These are phyloP conservation scores for Delonix regia DNA, from an alignment of 306 rosid genomes.

Conservation along the genomic window DNA sequence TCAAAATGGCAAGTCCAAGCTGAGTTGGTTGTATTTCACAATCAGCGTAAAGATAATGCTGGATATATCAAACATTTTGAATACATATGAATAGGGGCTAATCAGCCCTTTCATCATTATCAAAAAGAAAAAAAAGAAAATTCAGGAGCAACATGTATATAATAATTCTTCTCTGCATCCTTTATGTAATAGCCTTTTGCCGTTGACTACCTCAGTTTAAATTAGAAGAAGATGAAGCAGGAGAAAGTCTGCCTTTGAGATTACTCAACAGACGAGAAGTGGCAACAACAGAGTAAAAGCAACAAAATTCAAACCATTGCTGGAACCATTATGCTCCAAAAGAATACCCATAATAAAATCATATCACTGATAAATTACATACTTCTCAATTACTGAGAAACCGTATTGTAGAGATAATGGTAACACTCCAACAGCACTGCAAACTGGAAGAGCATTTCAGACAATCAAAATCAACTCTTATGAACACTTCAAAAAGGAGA, in stretches of 20 bases:
- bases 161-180: background rate
- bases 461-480: slow-evolving; percentile 12
- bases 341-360: background rate
- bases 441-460: slow-evolving; percentile 53
- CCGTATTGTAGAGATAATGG: slow-evolving; percentile 77
- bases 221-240: background rate
- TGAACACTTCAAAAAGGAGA: background rate
- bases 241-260: slow-evolving; percentile 1
- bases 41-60: background rate
- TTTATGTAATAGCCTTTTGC: background rate
- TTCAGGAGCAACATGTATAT: background rate
- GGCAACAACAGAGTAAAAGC: background rate
- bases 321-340: background rate
- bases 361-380: slow-evolving; percentile 26
- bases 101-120: background rate
- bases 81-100: slow-evolving; percentile 5
- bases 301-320: background rate
- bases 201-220: background rate
- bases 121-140: background rate
- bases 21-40: background rate
- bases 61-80: background rate
- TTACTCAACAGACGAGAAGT: slow-evolving; percentile 9
- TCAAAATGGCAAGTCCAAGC: background rate
- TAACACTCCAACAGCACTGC: slow-evolving; percentile 82
- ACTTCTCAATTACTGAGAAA: slow-evolving; percentile 66